These are phyloP conservation scores for Hypoxylon sp. DNA, from an alignment of 2,329 filamentous ascomycete species.

Conservation along the genomic window DNA sequence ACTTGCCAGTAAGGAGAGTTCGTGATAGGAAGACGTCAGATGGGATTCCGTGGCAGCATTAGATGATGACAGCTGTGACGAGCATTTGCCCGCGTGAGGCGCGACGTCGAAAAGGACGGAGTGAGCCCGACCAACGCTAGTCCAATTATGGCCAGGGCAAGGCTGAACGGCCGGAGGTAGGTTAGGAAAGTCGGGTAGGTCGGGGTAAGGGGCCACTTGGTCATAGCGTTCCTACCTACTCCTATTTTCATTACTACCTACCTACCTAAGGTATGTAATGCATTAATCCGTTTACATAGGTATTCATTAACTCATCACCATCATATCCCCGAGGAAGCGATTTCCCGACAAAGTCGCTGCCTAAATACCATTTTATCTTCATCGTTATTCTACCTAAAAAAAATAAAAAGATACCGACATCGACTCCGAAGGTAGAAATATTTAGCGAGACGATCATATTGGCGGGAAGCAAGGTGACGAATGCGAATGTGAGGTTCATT, in stretches of 20 bases:
- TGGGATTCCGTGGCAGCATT: slow-evolving; percentile 24
- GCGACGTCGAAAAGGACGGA: slow-evolving; percentile 48
- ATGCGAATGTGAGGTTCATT: background rate
- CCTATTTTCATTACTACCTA: too few relatives aligned
- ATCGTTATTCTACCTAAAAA: background rate
- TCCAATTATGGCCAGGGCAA: slow-evolving; percentile 38
- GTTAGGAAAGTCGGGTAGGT: background rate
- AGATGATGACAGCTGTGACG: slow-evolving; percentile 32
- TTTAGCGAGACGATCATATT: background rate
- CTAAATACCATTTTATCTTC: slow-evolving; percentile 1
- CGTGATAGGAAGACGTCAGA: slow-evolving; percentile 28
- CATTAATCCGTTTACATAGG: too few relatives aligned
- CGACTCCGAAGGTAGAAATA: background rate
- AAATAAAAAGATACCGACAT: background rate
- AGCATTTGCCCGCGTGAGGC: slow-evolving; percentile 43
- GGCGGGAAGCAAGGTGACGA: background rate
- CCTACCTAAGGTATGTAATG: background rate
- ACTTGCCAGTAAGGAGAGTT: slow-evolving; percentile 11
- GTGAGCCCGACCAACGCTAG: slow-evolving; percentile 43
- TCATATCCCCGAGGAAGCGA: background rate
- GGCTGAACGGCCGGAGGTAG: slow-evolving; percentile 17
- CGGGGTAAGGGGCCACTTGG: slow-evolving; percentile 10
- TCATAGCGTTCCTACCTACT: slow-evolving; percentile 24
- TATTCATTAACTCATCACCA: too few relatives aligned
- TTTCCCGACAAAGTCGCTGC: background rate